Evolutionary conservation across 495 filamentous ascomycete species (phyloP), one percentile per base, ranked within the genome.

Genomic region (Barbatosphaeria neglecta): DNA sequence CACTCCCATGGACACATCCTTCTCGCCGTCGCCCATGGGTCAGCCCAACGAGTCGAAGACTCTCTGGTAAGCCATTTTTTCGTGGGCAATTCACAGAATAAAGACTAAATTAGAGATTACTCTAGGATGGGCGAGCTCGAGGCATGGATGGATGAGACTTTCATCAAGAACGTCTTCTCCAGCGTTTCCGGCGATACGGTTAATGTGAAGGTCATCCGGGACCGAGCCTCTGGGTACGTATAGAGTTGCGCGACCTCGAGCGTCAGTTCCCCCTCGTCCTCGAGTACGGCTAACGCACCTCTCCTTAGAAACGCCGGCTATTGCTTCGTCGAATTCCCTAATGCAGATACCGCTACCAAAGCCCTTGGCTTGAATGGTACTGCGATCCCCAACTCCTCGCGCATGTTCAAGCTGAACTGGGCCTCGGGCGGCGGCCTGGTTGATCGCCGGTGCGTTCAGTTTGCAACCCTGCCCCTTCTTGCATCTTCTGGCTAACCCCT

Each of bases 141-240:
- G 65, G 87, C 87, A 3, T 99, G 92, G 92, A 97, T 99, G 65
- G 92, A 99, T 62, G 92, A 99, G 68, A 93, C 86, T 62, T 99
- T 97, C 67, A 86, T 99, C 54, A 89, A 93, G 62, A 90, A 82
- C 52, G 76, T 97, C 18, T 97, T 87, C 82, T 85, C 81, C 64
- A 82, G 83, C 56, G 62, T 69, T 20, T 81, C 95, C 73, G 87
- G 81, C 46, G 90, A 97, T 70, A 76, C 77, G 51, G 92, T 99
- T 56, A 96, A 96, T 57, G 92, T 99, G 40, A 99, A 99, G 78
- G 95, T 99, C 80, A 99, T 99, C 58, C 89, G 92, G 49, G 92
- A 99, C 72, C 95, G 95, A 66, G 95, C 95, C 63, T 97, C 92
- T 65, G 92, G 92, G 90, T 96, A 83, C 64, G 86, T 50, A n/a